Conservation (phyloP, 257 asterid genomes). For the Solanum lycopersicoides region DNA sequence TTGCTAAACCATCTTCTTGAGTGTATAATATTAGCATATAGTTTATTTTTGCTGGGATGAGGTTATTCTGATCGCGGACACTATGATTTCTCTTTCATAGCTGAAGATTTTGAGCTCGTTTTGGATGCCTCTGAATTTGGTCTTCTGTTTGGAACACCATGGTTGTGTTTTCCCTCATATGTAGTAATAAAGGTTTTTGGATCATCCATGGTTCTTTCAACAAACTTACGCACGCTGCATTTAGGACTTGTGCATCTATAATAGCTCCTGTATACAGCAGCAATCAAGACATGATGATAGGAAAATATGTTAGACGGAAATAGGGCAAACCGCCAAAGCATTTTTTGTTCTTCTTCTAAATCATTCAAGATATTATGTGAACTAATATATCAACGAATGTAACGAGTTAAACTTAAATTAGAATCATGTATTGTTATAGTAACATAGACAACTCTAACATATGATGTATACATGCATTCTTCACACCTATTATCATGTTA, state of each 20-base stretch:
- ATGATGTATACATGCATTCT: too few relatives aligned
- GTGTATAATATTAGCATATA: background rate
- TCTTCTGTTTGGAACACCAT: slow-evolving; percentile 28
- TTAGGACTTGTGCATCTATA: slow-evolving; percentile 64
- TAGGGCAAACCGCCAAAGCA: background rate
- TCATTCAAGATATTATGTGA: background rate
- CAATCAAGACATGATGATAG: background rate
- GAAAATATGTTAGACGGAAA: background rate
- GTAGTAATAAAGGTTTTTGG: slow-evolving; percentile 52
- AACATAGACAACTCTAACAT: too few relatives aligned
- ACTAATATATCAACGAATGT: background rate
- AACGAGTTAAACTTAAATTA: background rate
- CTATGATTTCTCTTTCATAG: background rate
- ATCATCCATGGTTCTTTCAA: slow-evolving; percentile 64
- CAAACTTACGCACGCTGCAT: slow-evolving; percentile 66
- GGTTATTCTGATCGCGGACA: background rate
- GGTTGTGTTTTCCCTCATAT: slow-evolving; percentile 80
- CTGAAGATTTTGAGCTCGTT: slow-evolving; percentile 13
- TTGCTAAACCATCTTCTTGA: background rate
- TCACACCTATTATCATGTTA: too few relatives aligned
- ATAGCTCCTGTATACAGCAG: slow-evolving; percentile 52
- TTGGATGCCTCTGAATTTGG: slow-evolving; percentile 22
- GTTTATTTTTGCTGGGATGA: background rate
- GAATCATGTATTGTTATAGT: background rate
- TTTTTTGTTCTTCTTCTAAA: background rate